These are phyloP conservation scores for Deuterostichococcus epilithicus DNA, from an alignment of 139 green algal genomes.

Conservation along the genomic window DNA sequence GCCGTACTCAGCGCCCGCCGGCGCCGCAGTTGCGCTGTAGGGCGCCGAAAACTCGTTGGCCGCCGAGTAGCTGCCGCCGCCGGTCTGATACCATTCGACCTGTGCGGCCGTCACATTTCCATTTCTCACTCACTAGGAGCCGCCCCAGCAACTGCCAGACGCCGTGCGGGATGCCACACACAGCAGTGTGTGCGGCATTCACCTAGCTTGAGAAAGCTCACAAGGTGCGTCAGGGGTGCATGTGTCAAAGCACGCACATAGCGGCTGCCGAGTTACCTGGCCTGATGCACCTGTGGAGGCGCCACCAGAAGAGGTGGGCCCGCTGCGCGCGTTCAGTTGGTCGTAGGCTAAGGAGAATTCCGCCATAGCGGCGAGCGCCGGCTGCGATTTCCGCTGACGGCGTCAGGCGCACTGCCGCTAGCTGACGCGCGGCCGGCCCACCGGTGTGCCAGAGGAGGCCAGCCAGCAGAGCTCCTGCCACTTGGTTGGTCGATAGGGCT, in stretches of 20 bases:
- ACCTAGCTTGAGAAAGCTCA: background rate
- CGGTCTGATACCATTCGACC: slow-evolving; percentile 18
- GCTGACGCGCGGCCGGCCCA: too few relatives aligned
- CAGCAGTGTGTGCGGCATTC: too few relatives aligned
- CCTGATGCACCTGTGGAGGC: background rate
- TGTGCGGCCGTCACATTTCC: background rate
- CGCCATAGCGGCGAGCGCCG: background rate
- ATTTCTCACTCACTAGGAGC: too few relatives aligned
- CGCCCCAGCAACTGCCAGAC: too few relatives aligned
- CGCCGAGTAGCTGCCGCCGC: background rate
- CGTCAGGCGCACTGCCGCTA: too few relatives aligned
- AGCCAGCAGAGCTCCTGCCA: too few relatives aligned
- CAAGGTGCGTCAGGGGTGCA: background rate
- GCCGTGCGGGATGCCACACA: too few relatives aligned
- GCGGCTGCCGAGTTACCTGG: background rate
- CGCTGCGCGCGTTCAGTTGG: background rate
- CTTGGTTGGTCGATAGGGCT: too few relatives aligned
- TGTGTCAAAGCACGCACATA: too few relatives aligned
- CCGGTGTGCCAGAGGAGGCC: too few relatives aligned
- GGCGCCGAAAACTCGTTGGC: background rate
- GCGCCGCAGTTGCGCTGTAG: background rate
- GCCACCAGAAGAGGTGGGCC: background rate
- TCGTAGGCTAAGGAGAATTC: background rate
- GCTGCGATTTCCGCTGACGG: background rate
- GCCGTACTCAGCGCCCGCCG: slow-evolving; percentile 25